Percentiles rank a stretch among this genome's conserved stretches.
phyloP scores from a whole-genome alignment of 1,284 basidiomycete genomes.

The Mycena sp. region DNA sequence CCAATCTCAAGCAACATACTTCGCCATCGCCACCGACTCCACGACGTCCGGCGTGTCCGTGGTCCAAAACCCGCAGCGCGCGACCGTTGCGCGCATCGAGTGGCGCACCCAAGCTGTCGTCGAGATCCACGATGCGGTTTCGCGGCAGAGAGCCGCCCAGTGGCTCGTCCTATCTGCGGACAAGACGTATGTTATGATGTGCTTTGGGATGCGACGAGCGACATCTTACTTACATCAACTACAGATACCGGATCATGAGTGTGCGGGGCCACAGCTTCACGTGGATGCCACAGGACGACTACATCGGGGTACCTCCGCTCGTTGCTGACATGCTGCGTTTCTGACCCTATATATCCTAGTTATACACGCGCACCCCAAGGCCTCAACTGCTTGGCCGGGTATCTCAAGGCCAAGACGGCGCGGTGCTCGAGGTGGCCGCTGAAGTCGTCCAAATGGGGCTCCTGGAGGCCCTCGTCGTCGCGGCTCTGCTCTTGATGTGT shows the following conservation, averaged over 20 bases:
- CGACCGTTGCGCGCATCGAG: conserved; percentile 26
- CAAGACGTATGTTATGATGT: conserved; percentile 24
- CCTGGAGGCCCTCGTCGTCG: conserved; percentile 42
- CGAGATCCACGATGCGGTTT: conserved; percentile 10
- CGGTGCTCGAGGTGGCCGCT: conserved; percentile 41
- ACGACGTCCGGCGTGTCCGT: conserved; percentile 28
- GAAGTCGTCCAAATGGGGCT: conserved; percentile 43
- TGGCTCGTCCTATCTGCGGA: conserved; percentile 31
- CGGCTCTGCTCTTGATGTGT: conserved; percentile 43
- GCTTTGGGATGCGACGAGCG: not conserved
- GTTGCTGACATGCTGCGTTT: not conserved
- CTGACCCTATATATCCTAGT: conserved; percentile 17
- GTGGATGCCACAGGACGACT: conserved; percentile 17
- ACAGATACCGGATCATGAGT: conserved; percentile 30
- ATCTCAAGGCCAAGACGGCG: conserved; percentile 36
- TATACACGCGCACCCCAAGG: conserved; percentile 36
- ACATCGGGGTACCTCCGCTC: conserved; percentile 2
- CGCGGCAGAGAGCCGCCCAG: conserved; percentile 11
- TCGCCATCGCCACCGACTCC: conserved; percentile 31
- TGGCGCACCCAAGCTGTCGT: conserved; percentile 29
- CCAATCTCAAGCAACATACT: conserved; percentile 28
- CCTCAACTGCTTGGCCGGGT: conserved; percentile 42
- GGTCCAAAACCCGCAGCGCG: conserved; percentile 26
- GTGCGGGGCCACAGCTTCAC: conserved; percentile 14
- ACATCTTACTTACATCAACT: not conserved